These are phyloP conservation scores for Cladosporium austrohemisphaericum DNA, from an alignment of 2,329 filamentous ascomycete species.

Conservation along the genomic window DNA sequence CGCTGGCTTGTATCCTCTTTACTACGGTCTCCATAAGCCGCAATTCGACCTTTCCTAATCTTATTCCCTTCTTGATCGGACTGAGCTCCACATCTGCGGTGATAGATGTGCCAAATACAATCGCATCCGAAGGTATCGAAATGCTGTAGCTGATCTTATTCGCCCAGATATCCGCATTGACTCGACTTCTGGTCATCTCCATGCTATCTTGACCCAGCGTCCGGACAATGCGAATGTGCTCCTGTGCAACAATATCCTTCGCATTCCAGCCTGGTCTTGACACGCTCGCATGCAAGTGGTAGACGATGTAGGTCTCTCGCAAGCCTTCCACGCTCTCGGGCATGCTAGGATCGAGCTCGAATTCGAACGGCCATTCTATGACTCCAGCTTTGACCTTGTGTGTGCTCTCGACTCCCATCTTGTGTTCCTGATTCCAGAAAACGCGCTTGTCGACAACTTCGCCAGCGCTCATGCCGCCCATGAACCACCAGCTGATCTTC, in stretches of 20 bases:
- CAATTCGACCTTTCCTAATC: constrained; percentile 76
- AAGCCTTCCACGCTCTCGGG: constrained; percentile 91
- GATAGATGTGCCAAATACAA: constrained; percentile 86
- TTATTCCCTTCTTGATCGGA: constrained; percentile 81
- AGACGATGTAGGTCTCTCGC: constrained; percentile 79
- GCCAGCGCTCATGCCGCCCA: constrained; percentile 34
- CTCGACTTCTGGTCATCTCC: constrained; percentile 47
- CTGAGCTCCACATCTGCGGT: constrained; percentile 82
- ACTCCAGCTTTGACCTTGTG: constrained; percentile 49
- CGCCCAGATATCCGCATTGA: constrained; percentile 92
- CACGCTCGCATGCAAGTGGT: constrained; percentile 86
- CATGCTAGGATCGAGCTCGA: constrained; percentile 44
- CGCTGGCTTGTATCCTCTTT: constrained; percentile 34
- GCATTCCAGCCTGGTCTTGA: constrained; percentile 75
- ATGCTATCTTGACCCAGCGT: constrained; percentile 64
- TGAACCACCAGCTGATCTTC: constrained; percentile 42
- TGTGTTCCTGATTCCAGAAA: constrained; percentile 45
- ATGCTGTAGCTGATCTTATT: constrained; percentile 98
- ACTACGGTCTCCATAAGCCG: constrained; percentile 74
- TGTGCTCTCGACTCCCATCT: constrained; percentile 43
- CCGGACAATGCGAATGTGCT: constrained; percentile 52
- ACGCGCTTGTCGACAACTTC: constrained; percentile 45
- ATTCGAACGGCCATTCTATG: constrained; percentile 50
- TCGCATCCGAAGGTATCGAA: constrained; percentile 85
- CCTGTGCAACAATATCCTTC: constrained; percentile 78